These are phyloP conservation scores for Ophiocordyceps camponoti-floridani DNA, from an alignment of 2,329 filamentous ascomycete species.

Conservation along the genomic window DNA sequence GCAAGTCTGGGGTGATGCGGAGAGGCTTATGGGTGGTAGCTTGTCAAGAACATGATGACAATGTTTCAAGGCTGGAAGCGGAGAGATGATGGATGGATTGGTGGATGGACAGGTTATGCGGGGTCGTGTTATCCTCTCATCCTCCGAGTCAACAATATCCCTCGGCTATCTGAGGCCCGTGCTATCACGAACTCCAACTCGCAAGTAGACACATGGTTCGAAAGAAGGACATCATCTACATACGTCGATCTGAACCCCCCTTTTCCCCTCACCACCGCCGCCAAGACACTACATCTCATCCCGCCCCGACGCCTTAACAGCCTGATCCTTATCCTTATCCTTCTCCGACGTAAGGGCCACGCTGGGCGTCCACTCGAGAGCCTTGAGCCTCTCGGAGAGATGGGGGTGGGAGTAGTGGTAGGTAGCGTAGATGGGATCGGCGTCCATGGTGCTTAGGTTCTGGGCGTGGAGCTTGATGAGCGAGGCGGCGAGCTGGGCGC, in stretches of 20 bases:
- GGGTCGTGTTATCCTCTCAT: too few relatives aligned
- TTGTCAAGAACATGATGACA: too few relatives aligned
- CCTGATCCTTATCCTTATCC: conserved; percentile 16
- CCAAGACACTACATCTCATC: conserved; percentile 43
- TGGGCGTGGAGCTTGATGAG: conserved; percentile 97
- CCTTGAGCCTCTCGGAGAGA: conserved; percentile 78
- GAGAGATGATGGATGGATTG: too few relatives aligned
- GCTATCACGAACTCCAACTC: too few relatives aligned
- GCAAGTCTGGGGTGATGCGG: too few relatives aligned
- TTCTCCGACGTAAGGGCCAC: conserved; percentile 24
- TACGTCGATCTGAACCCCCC: neutral
- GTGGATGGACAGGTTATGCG: too few relatives aligned
- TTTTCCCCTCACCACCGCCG: too few relatives aligned
- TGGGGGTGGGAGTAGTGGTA: conserved; percentile 99
- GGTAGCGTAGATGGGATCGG: conserved; percentile 93
- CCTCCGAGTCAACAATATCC: too few relatives aligned
- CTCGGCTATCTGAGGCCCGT: too few relatives aligned
- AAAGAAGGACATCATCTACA: neutral
- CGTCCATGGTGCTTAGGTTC: conserved; percentile 96
- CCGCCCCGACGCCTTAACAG: conserved; percentile 54
- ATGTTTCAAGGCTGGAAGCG: too few relatives aligned
- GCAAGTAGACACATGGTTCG: too few relatives aligned
- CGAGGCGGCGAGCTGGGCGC: conserved; percentile 63
- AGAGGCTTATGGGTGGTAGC: too few relatives aligned
- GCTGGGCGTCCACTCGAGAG: conserved; percentile 66